Percentiles rank a stretch among this genome's conserved stretches.
Evolutionary conservation across 2,329 filamentous ascomycete species (phyloP).

Genomic region (Harringtonia aguacate): DNA sequence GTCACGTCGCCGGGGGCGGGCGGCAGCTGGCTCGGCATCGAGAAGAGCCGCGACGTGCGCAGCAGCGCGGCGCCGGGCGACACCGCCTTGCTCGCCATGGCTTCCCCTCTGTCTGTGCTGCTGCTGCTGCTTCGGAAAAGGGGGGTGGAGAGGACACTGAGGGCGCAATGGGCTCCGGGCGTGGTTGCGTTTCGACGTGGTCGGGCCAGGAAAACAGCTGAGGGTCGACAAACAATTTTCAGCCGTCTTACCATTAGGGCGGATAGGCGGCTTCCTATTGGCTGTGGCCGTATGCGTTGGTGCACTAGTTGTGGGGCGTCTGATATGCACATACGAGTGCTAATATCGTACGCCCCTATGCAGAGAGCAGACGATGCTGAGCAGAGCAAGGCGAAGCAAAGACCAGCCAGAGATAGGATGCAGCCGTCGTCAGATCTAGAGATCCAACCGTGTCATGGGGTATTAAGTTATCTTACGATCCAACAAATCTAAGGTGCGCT

Average conservation of each 20-base stretch:
- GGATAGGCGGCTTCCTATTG: no score
- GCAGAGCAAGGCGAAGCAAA: no score
- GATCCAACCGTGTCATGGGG: no score
- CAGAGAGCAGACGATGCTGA: not conserved
- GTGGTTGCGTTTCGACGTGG: no score
- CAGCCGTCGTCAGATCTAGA: no score
- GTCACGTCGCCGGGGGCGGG: constrained; percentile 41
- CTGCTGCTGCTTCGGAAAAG: not conserved
- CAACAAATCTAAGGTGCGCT: no score
- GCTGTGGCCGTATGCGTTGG: not conserved
- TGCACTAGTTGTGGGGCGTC: not conserved
- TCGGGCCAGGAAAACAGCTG: not conserved
- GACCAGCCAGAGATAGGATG: no score
- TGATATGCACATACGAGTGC: no score
- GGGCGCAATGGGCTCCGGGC: no score
- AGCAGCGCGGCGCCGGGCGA: constrained; percentile 61
- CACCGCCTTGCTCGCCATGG: constrained; percentile 24
- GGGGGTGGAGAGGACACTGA: not conserved
- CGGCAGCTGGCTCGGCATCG: constrained; percentile 67
- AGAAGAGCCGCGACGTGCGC: constrained; percentile 81
- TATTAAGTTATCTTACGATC: no score
- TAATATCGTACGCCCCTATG: no score
- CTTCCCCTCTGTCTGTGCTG: not conserved
- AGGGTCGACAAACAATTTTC: not conserved
- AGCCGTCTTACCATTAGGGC: not conserved